phyloP scores from a whole-genome alignment of 345 rosid species.

The Moricandia arvensis region DNA sequence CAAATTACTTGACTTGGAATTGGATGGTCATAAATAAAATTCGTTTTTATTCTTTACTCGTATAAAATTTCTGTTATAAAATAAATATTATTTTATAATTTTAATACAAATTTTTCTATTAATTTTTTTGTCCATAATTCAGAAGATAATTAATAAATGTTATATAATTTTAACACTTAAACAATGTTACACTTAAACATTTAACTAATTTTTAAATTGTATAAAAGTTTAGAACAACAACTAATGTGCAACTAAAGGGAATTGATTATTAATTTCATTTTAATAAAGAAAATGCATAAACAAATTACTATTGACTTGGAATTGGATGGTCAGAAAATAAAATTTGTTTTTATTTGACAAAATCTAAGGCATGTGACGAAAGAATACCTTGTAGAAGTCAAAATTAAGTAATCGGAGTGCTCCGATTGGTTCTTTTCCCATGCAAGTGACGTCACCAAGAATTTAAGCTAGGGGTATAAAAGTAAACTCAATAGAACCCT shows the following conservation, averaged over 20 bases:
- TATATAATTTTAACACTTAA: no score
- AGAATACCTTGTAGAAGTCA: background rate
- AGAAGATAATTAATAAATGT: no score
- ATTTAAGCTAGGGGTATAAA: background rate
- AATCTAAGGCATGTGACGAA: background rate
- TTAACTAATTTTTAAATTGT: no score
- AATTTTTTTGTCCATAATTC: no score
- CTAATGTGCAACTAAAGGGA: no score
- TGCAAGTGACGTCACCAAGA: constrained; percentile 12
- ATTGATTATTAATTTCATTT: background rate
- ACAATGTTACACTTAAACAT: no score
- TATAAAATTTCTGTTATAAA: no score
- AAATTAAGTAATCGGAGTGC: background rate
- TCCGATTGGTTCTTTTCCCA: background rate
- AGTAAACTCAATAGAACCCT: background rate
- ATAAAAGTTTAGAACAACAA: no score
- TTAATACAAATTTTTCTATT: no score
- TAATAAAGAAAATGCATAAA: background rate
- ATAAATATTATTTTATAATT: no score
- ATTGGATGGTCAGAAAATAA: background rate
- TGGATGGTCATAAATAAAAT: background rate
- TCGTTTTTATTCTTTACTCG: background rate
- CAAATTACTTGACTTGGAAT: background rate
- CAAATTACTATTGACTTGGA: background rate
- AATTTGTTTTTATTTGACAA: background rate